A percentile compares a stretch with the other conserved stretches of the same genome.
Conservation (phyloP, 176 grass and related monocot genomes). For the Canna indica region DNA sequence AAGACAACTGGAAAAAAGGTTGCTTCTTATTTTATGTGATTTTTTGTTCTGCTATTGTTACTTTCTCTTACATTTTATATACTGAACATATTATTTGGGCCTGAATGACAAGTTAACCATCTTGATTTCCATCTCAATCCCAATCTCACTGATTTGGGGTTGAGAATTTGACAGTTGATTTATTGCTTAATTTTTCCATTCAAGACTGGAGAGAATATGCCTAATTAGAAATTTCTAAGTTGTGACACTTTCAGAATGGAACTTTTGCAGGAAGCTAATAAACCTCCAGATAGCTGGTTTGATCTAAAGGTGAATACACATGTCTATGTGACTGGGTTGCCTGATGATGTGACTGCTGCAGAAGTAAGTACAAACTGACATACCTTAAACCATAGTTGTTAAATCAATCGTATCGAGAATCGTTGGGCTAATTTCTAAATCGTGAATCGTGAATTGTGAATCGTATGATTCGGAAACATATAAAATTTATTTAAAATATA, state of each 20-base stretch:
- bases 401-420: too few species aligned
- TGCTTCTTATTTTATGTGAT: not conserved
- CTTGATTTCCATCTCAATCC: not conserved
- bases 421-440: too few species aligned
- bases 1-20: constrained; percentile 85
- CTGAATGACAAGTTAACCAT: not conserved
- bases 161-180: not conserved
- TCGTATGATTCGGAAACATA: too few species aligned
- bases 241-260: constrained; percentile 1
- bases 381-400: too few species aligned
- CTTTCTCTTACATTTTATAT: not conserved
- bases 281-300: constrained; percentile 99
- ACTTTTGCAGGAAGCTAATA: constrained; percentile 71
- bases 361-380: constrained; percentile 44
- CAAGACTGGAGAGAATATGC: not conserved
- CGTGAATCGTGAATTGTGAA: too few species aligned
- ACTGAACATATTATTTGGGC: not conserved
- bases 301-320: constrained; percentile 95
- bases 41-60: not conserved
- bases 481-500: too few species aligned
- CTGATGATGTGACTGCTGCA: constrained; percentile 72
- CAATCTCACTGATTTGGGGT: not conserved
- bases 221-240: constrained; percentile 6
- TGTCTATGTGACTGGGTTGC: constrained; percentile 82
- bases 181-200: not conserved